phyloP scores from a whole-genome alignment of 2,329 filamentous ascomycete genomes.

The Aspergillus arachidicola region DNA sequence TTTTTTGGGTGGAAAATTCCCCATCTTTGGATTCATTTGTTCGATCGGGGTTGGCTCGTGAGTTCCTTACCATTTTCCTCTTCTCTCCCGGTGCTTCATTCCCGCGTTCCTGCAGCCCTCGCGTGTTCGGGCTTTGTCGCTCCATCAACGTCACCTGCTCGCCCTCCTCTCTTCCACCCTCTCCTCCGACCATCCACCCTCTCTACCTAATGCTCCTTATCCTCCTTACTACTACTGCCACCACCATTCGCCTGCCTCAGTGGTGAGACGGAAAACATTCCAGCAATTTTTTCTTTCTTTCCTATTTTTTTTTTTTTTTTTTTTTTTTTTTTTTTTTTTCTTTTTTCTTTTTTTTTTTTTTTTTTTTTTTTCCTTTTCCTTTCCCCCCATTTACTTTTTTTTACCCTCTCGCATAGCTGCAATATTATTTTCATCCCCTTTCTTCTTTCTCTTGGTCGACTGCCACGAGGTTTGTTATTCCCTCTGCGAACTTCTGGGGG shows the following conservation, averaged over 20 bases:
- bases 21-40: slow-evolving; percentile 4
- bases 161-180: slow-evolving; percentile 21
- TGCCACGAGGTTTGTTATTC: slow-evolving; percentile 13
- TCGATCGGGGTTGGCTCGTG: slow-evolving; percentile 18
- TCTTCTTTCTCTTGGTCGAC: slow-evolving; percentile 8
- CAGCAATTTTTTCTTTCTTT: slow-evolving; percentile 16
- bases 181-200: slow-evolving; percentile 14
- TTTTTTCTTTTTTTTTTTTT: background rate
- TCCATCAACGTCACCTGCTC: slow-evolving; percentile 38
- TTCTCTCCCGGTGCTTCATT: slow-evolving; percentile 27
- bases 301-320: slow-evolving; percentile 16
- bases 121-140: slow-evolving; percentile 35
- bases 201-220: slow-evolving; percentile 16
- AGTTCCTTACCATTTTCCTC: slow-evolving; percentile 22
- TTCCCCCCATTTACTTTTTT: slow-evolving; percentile 16
- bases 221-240: slow-evolving; percentile 17
- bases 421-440: slow-evolving; percentile 14
- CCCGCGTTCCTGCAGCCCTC: slow-evolving; percentile 34
- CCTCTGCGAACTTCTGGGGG: slow-evolving; percentile 19
- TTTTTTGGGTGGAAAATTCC: background rate
- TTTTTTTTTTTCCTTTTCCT: slow-evolving; percentile 11
- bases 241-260: slow-evolving; percentile 21
- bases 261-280: slow-evolving; percentile 19
- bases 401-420: slow-evolving; percentile 5
- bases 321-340: background rate